Evolutionary conservation across 176 grass and related monocot genomes (phyloP), one percentile per base, ranked within the genome.

Genomic region (Urochloa ruziziensis): DNA sequence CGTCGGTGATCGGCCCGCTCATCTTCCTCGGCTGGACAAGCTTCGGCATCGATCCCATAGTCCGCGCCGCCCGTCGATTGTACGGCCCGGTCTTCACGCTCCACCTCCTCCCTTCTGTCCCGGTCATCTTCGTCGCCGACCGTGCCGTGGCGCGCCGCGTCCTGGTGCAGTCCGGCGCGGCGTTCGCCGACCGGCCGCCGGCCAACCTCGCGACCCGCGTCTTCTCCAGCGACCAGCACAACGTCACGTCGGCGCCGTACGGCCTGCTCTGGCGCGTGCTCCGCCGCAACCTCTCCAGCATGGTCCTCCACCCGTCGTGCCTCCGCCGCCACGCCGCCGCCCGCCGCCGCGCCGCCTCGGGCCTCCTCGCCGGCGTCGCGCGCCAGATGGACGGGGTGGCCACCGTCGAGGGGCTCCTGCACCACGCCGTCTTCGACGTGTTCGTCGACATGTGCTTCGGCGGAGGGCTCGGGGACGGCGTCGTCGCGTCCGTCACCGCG

Each of bases 241-340:
- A 53, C 11, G 39, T 84, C 82, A 54, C 82, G 16, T 42, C 71
- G 23, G 44, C 2, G n/a, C n/a, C 24, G 1, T 75, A 75, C 44
- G 82, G 82, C 59, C 70, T 32, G 30, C 46, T 75, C 2, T 75
- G 82, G 71, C 58, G 44, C 46, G 46, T 10, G 32, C 46, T 84
- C 82, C 17, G 71, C 1, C 70, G 17, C 59, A 84, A 84, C 71
- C 82, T 84, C 73, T 43, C 73, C 39, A 52, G 23, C 15, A 59
- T 27, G 0, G 16, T 47, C 14, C 40, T 85, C 64, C 74, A 39
- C 9, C 83, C 74, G 29, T 78, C 64, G 5, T 21, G 39, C 74
- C 15, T 36, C 14, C 5, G 37, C 51, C 64, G 39, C 2, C 27
- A 21, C 64, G 74, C 39, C 52, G 29, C 7, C 3, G 83, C 64